These are phyloP conservation scores for Tolypocladium ovalisporum DNA, from an alignment of 2,329 filamentous ascomycete genomes.

Conservation along the genomic window DNA sequence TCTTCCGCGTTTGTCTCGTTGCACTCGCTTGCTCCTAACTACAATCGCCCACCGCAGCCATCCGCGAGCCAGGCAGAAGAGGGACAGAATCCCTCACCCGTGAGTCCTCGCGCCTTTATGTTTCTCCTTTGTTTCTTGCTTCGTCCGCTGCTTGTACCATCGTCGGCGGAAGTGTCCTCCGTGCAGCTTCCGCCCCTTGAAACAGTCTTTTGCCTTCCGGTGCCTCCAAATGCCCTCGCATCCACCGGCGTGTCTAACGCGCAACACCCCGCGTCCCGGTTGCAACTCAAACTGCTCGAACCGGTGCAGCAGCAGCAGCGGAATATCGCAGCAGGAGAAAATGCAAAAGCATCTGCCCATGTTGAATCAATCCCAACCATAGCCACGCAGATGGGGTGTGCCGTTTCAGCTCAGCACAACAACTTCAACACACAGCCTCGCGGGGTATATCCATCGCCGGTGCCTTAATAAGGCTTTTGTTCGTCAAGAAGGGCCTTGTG, in stretches of 20 bases:
- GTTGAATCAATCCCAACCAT: too few species aligned
- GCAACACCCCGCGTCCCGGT: background rate
- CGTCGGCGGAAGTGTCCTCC: background rate
- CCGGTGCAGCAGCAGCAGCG: background rate
- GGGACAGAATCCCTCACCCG: slow-evolving; percentile 3
- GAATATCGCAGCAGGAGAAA: background rate
- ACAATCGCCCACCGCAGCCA: slow-evolving; percentile 11
- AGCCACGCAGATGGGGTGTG: slow-evolving; percentile 6
- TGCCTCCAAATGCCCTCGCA: slow-evolving; percentile 18
- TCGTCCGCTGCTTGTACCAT: background rate
- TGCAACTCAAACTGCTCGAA: slow-evolving; percentile 1
- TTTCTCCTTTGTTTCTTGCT: slow-evolving; percentile 2
- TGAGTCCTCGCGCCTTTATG: background rate
- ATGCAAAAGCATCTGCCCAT: background rate
- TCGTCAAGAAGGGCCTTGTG: slow-evolving; percentile 24
- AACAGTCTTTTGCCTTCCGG: slow-evolving; percentile 14
- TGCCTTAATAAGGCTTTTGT: slow-evolving; percentile 23
- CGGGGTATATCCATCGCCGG: slow-evolving; percentile 31
- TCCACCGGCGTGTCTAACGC: slow-evolving; percentile 17
- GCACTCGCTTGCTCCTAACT: slow-evolving; percentile 13
- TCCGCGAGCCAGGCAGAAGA: slow-evolving; percentile 7
- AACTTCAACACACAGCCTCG: slow-evolving; percentile 22
- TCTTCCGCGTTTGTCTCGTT: slow-evolving; percentile 14
- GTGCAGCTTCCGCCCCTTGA: slow-evolving; percentile 8
- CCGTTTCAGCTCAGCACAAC: slow-evolving; percentile 21